Evolutionary conservation across 805 yeast genomes (phyloP), one percentile per base, ranked within the genome.

Genomic region (Candida xiaguanensis): DNA sequence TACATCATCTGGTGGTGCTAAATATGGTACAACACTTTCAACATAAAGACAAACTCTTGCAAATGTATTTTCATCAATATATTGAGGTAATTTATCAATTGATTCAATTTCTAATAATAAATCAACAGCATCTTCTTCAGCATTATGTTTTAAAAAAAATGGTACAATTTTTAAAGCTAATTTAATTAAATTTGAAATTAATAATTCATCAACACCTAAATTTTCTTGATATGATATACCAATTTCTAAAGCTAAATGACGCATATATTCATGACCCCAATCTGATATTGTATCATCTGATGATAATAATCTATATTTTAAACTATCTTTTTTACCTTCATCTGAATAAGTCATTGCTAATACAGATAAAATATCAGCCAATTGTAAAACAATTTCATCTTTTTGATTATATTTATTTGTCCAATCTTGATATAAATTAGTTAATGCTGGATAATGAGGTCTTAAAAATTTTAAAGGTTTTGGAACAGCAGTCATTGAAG

Each of bases 401-500:
- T 70, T 67, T 16, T 29, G 27, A 19, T 42, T 42, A 32, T 46
- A 36, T 16, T 44, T 41, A n/a, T 34, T 41, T 9, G 70, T 63
- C 96, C 96, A 88, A 25, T 70, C 67, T 26, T 76, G 80, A 59
- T 82, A 85, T 28, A 85, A 64, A 39, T 69, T 74, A 24, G 78
- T 77, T 53, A 93, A 70, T n/a, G 72, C 53, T 15, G 82, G 80
- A 58, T 82, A 93, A 55, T 80, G 86, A 6, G 97, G 96, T 55
- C 96, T 80, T 48, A 93, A 74, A 59, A 93, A 93, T 69, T 93
- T 95, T 65, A 93, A 77, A 4, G 99, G 99, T 63, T 93, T 93
- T 27, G 99, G 99, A 37, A 93, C 99, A 2, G 99, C 99, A 2
- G 99, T 93, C 97, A 93, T 93, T 7, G 97, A 90, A 27, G 96